Evolutionary conservation across 176 grass and related monocot species (phyloP).

Genomic region (Musa beccarii): DNA sequence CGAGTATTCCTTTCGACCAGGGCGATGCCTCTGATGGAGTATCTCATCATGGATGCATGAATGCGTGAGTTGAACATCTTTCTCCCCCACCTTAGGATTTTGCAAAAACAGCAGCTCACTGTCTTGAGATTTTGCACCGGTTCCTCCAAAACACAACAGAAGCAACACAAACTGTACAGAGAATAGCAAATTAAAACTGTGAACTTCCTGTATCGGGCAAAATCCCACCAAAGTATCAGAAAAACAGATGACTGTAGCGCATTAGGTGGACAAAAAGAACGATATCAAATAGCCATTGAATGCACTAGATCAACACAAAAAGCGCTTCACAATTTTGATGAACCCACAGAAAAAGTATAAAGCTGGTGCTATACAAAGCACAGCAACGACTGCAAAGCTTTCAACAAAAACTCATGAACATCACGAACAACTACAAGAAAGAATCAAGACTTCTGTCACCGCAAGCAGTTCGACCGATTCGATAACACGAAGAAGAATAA

Average conservation of each 20-base stretch:
- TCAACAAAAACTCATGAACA: no score
- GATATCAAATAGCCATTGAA: neutral
- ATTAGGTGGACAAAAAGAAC: slow-evolving; percentile 3
- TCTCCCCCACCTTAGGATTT: slow-evolving; percentile 42
- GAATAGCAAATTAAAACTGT: neutral
- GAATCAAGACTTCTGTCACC: neutral
- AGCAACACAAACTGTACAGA: slow-evolving; percentile 69
- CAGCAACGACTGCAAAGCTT: no score
- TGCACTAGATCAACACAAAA: neutral
- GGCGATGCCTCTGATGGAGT: slow-evolving; percentile 61
- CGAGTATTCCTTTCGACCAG: slow-evolving; percentile 80
- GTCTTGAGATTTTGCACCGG: slow-evolving; percentile 32
- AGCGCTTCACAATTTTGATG: neutral
- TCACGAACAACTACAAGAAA: neutral
- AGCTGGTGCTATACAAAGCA: no score
- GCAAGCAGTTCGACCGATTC: no score
- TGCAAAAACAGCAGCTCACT: slow-evolving; percentile 20
- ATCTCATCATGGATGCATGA: slow-evolving; percentile 99
- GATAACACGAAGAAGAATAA: neutral
- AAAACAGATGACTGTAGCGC: neutral
- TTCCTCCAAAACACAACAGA: slow-evolving; percentile 40
- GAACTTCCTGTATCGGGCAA: neutral
- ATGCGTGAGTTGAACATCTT: slow-evolving; percentile 68
- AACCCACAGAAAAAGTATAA: no score
- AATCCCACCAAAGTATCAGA: neutral